phyloP scores from a whole-genome alignment of 164 flowering plant species.

The Amborella trichopoda region DNA sequence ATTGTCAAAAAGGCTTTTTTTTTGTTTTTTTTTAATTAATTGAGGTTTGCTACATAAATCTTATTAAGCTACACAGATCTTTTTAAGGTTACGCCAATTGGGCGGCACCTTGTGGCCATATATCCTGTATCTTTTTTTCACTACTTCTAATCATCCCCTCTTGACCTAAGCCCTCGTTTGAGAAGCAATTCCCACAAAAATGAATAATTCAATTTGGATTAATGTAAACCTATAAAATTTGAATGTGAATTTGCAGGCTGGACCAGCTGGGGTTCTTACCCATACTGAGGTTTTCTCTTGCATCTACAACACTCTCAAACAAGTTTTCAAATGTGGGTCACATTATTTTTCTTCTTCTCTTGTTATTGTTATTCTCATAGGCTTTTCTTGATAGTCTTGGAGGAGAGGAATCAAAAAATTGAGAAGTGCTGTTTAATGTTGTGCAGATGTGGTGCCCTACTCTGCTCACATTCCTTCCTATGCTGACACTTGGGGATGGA shows the following conservation, averaged over 20 bases:
- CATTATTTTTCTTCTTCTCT: background rate
- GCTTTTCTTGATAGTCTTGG: background rate
- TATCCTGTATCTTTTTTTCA: too few relatives aligned
- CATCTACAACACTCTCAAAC: slow-evolving; percentile 80
- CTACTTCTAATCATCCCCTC: too few relatives aligned
- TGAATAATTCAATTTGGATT: too few relatives aligned
- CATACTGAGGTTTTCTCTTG: slow-evolving; percentile 89
- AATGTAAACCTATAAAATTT: too few relatives aligned
- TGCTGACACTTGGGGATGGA: slow-evolving; percentile 99
- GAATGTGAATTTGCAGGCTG: slow-evolving; percentile 49
- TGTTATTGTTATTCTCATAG: background rate
- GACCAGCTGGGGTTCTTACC: slow-evolving; percentile 88
- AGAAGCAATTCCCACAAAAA: too few relatives aligned
- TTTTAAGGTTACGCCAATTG: too few relatives aligned
- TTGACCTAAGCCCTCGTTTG: too few relatives aligned
- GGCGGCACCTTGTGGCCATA: too few relatives aligned
- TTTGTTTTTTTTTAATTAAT: too few relatives aligned
- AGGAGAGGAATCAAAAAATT: background rate
- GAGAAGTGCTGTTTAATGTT: background rate
- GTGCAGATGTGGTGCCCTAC: slow-evolving; percentile 88
- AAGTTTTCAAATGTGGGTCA: slow-evolving; percentile 75
- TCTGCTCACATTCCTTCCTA: slow-evolving; percentile 90
- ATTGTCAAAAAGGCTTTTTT: too few relatives aligned
- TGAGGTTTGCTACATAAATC: too few relatives aligned
- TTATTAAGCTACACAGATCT: too few relatives aligned